A percentile compares a stretch with the other conserved stretches of the same genome.
Conservation (phyloP, 2,329 filamentous ascomycete genomes). For the Neurospora sp. region DNA sequence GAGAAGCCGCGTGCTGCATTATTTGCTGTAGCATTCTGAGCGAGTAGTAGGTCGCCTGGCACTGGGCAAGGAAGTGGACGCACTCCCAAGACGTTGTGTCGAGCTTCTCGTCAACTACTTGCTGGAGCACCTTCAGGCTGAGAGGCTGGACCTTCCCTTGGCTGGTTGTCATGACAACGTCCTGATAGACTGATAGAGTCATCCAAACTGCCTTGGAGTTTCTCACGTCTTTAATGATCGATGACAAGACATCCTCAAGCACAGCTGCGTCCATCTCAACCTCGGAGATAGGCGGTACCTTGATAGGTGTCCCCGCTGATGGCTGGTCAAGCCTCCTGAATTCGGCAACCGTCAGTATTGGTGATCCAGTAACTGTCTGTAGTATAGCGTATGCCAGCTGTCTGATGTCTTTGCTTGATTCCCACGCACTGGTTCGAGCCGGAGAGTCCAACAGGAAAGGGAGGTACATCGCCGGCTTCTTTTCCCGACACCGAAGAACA, state of each 20-base stretch:
- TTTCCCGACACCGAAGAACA: constrained; percentile 14
- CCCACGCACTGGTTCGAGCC: constrained; percentile 28
- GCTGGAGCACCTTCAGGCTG: constrained; percentile 20
- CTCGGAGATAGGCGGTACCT: constrained; percentile 17
- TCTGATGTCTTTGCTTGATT: constrained; percentile 25
- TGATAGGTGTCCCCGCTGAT: constrained; percentile 22
- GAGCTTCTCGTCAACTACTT: constrained; percentile 21
- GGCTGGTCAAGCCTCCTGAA: constrained; percentile 27
- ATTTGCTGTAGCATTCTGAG: constrained; percentile 46
- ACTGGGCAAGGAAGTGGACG: constrained; percentile 51
- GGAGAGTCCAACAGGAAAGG: constrained; percentile 31
- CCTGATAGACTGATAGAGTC: constrained; percentile 26
- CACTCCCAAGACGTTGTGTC: constrained; percentile 40
- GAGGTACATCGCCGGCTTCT: constrained; percentile 24
- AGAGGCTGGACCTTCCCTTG: constrained; percentile 22
- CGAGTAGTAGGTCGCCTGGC: constrained; percentile 52
- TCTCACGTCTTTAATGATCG: constrained; percentile 11
- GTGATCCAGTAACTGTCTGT: constrained; percentile 12
- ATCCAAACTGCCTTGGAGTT: constrained; percentile 22
- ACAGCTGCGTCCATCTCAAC: constrained; percentile 14
- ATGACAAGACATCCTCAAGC: constrained; percentile 18
- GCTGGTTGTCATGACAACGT: constrained; percentile 23
- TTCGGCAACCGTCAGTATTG: constrained; percentile 23
- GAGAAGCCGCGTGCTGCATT: constrained; percentile 24
- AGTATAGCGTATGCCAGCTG: constrained; percentile 28